Evolutionary conservation across 2,329 filamentous ascomycete species (phyloP).

Genomic region (Verticillium albo-atrum): DNA sequence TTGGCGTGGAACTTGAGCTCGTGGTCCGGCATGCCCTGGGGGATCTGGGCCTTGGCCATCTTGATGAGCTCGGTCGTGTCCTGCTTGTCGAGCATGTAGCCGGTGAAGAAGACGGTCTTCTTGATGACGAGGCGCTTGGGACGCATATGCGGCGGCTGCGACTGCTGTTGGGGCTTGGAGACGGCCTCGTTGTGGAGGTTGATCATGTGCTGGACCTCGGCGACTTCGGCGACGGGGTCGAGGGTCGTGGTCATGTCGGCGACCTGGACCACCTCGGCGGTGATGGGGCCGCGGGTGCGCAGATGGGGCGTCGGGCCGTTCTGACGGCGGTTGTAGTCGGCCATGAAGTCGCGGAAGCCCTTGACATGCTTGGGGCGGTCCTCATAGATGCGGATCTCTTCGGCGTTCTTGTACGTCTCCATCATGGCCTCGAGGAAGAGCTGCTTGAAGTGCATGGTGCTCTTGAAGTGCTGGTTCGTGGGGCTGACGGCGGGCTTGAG

Average conservation of each 20-base stretch:
- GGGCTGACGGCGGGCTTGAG: slow-evolving; percentile 84
- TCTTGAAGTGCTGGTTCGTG: slow-evolving; percentile 69
- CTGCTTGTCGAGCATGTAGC: slow-evolving; percentile 72
- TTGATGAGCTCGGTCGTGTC: slow-evolving; percentile 70
- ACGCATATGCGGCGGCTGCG: slow-evolving; percentile 26
- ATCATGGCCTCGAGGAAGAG: slow-evolving; percentile 74
- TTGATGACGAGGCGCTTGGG: slow-evolving; percentile 63
- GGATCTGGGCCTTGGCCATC: slow-evolving; percentile 55
- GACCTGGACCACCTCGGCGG: slow-evolving; percentile 81
- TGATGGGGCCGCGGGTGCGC: slow-evolving; percentile 59
- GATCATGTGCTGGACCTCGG: slow-evolving; percentile 84
- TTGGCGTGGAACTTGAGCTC: slow-evolving; percentile 82
- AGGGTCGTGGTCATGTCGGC: slow-evolving; percentile 69
- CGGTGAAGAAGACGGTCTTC: slow-evolving; percentile 86
- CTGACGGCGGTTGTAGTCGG: slow-evolving; percentile 63
- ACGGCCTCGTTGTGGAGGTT: slow-evolving; percentile 74
- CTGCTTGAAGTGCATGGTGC: slow-evolving; percentile 92
- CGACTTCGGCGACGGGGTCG: slow-evolving; percentile 73
- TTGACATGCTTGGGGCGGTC: slow-evolving; percentile 66
- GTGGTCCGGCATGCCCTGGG: slow-evolving; percentile 55
- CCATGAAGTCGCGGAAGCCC: slow-evolving; percentile 81
- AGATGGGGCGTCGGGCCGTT: slow-evolving; percentile 32
- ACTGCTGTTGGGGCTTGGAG: slow-evolving; percentile 21
- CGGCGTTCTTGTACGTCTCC: slow-evolving; percentile 77
- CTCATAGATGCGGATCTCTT: slow-evolving; percentile 76